These are phyloP conservation scores for Teratosphaeria zuluensis DNA, from an alignment of 2,329 filamentous ascomycete genomes.

Conservation along the genomic window DNA sequence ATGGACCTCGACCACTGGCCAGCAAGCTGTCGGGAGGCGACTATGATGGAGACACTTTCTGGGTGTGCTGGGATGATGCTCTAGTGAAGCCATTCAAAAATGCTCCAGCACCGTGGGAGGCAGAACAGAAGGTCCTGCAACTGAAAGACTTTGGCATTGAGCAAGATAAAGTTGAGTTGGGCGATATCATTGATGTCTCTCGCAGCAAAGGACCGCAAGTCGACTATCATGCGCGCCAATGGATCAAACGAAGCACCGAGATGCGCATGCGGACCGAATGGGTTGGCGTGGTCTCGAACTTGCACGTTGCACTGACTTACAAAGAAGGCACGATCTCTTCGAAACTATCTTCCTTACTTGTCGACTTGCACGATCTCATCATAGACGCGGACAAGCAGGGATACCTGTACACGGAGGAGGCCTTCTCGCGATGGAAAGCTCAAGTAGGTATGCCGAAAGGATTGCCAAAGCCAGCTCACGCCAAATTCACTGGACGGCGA, in stretches of 20 bases:
- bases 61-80: slow-evolving; percentile 62
- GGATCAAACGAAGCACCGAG: slow-evolving; percentile 1
- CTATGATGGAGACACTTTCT: slow-evolving; percentile 68
- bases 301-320: slow-evolving; percentile 56
- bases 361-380: slow-evolving; percentile 36
- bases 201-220: neutral
- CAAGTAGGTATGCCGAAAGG: slow-evolving; percentile 30
- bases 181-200: neutral
- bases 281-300: slow-evolving; percentile 55
- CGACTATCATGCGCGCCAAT: neutral
- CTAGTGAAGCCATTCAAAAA: slow-evolving; percentile 61
- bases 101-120: slow-evolving; percentile 42
- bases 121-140: neutral
- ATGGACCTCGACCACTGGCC: slow-evolving; percentile 54
- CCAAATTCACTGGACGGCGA: slow-evolving; percentile 17
- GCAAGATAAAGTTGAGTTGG: slow-evolving; percentile 2
- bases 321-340: slow-evolving; percentile 19
- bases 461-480: slow-evolving; percentile 24
- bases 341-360: slow-evolving; percentile 12
- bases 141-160: slow-evolving; percentile 3
- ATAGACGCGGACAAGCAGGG: slow-evolving; percentile 39
- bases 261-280: slow-evolving; percentile 23
- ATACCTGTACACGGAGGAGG: slow-evolving; percentile 37
- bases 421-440: slow-evolving; percentile 42
- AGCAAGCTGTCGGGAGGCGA: slow-evolving; percentile 68